These are phyloP conservation scores for Porcisia hertigi DNA, from an alignment of 208 protist species.

Conservation along the genomic window DNA sequence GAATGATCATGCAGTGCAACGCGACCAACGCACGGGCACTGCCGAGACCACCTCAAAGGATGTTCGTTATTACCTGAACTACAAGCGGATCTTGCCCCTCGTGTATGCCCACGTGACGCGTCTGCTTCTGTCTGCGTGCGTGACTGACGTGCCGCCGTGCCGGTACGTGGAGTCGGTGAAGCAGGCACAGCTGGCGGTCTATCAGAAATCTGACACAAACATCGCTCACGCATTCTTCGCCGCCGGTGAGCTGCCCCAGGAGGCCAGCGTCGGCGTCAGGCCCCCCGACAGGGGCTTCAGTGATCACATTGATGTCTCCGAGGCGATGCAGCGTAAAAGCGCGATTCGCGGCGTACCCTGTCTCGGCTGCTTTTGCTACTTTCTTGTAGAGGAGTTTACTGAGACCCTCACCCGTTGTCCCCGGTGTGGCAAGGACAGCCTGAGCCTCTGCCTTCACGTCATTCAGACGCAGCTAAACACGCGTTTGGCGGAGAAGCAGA, in stretches of 20 bases:
- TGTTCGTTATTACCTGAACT: slow-evolving; percentile 78
- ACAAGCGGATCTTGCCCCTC: slow-evolving; percentile 61
- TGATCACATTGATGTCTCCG: slow-evolving; percentile 42
- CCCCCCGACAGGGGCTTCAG: neutral
- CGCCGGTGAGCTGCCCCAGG: neutral
- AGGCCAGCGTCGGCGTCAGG: neutral
- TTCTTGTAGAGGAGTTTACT: slow-evolving; percentile 58
- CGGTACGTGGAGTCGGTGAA: slow-evolving; percentile 23
- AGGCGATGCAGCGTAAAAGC: slow-evolving; percentile 31
- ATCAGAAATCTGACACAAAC: slow-evolving; percentile 8
- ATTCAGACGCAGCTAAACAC: slow-evolving; percentile 21
- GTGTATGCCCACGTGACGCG: slow-evolving; percentile 78
- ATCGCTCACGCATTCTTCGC: slow-evolving; percentile 22
- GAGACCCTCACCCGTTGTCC: slow-evolving; percentile 56
- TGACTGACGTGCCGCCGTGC: slow-evolving; percentile 28
- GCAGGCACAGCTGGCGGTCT: slow-evolving; percentile 18
- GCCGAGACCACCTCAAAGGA: neutral
- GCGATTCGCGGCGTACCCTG: slow-evolving; percentile 63
- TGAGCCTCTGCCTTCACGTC: slow-evolving; percentile 31
- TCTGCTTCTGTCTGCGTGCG: slow-evolving; percentile 65
- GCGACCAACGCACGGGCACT: neutral
- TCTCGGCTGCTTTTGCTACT: slow-evolving; percentile 64
- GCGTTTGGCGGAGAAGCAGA: slow-evolving; percentile 21
- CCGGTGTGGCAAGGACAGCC: slow-evolving; percentile 56
- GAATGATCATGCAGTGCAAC: neutral